These are phyloP conservation scores for Xylaria sp. DNA, from an alignment of 2,329 filamentous ascomycete species.

Conservation along the genomic window DNA sequence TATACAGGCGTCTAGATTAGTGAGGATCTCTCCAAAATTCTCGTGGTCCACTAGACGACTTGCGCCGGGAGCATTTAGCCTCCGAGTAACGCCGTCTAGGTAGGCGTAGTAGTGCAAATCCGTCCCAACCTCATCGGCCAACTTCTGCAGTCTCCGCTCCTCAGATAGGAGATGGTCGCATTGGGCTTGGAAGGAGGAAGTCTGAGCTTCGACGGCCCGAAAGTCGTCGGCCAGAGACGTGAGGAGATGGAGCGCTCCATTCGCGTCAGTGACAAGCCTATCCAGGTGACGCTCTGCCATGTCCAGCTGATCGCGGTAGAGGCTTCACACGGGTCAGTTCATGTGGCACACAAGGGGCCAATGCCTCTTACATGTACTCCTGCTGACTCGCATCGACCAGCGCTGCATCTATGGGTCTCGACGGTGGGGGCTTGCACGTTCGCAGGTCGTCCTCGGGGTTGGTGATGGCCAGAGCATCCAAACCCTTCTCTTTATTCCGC, in stretches of 20 bases:
- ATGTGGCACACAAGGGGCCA: constrained; percentile 1
- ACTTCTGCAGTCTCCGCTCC: constrained; percentile 78
- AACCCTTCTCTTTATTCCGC: constrained; percentile 57
- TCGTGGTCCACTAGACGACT: constrained; percentile 84
- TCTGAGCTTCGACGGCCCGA: constrained; percentile 86
- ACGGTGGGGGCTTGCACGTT: constrained; percentile 40
- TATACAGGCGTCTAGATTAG: constrained; percentile 88
- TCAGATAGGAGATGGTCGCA: constrained; percentile 89
- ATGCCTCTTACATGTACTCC: constrained; percentile 76
- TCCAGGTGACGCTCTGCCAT: constrained; percentile 86
- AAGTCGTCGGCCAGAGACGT: constrained; percentile 87
- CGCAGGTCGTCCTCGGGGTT: constrained; percentile 44
- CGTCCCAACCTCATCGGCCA: constrained; percentile 86
- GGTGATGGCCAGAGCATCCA: constrained; percentile 61
- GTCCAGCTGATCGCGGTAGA: constrained; percentile 83
- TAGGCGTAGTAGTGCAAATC: constrained; percentile 97
- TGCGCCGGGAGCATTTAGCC: constrained; percentile 91
- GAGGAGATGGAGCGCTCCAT: constrained; percentile 78
- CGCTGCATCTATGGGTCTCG: constrained; percentile 72
- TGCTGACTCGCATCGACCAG: constrained; percentile 85
- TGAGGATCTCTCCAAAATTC: constrained; percentile 87
- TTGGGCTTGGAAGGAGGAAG: constrained; percentile 89
- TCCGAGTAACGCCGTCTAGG: constrained; percentile 87
- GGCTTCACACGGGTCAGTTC: constrained; percentile 57
- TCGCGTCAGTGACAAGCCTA: constrained; percentile 79